Evolutionary conservation across 2,329 filamentous ascomycete species (phyloP).

Genomic region (Penicillium sp.): DNA sequence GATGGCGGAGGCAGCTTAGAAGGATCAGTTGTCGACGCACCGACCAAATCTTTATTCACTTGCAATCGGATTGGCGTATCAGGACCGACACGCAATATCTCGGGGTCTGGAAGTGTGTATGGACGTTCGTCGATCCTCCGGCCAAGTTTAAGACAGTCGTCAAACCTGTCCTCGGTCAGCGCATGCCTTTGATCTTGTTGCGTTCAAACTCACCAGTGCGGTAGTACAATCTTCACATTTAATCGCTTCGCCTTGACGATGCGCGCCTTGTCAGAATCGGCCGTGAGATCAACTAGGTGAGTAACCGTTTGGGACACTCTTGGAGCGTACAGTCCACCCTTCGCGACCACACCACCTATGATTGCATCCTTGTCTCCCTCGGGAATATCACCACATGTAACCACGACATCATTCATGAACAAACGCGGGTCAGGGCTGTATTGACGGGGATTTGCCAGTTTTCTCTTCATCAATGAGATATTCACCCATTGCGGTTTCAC

Average conservation of each 20-base stretch:
- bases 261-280: slow-evolving; percentile 64
- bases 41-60: slow-evolving; percentile 59
- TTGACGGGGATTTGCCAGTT: slow-evolving; percentile 71
- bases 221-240: slow-evolving; percentile 78
- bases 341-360: slow-evolving; percentile 78
- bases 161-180: slow-evolving; percentile 63
- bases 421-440: slow-evolving; percentile 87
- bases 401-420: slow-evolving; percentile 79
- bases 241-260: slow-evolving; percentile 62
- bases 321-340: slow-evolving; percentile 77
- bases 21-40: slow-evolving; percentile 59
- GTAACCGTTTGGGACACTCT: slow-evolving; percentile 72
- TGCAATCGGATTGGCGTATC: slow-evolving; percentile 57
- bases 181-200: background rate
- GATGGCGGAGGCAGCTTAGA: slow-evolving; percentile 35
- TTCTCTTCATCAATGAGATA: slow-evolving; percentile 64
- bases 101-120: slow-evolving; percentile 80
- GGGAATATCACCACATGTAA: slow-evolving; percentile 81
- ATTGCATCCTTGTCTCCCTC: slow-evolving; percentile 87
- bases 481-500: slow-evolving; percentile 79
- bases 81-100: slow-evolving; percentile 63
- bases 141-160: slow-evolving; percentile 90
- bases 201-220: slow-evolving; percentile 67
- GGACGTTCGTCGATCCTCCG: slow-evolving; percentile 85
- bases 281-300: slow-evolving; percentile 78